A percentile compares a stretch with the other conserved stretches of the same genome.
Conservation (phyloP, 1,284 basidiomycete species). For the Pyrrhoderma lamaoense region DNA sequence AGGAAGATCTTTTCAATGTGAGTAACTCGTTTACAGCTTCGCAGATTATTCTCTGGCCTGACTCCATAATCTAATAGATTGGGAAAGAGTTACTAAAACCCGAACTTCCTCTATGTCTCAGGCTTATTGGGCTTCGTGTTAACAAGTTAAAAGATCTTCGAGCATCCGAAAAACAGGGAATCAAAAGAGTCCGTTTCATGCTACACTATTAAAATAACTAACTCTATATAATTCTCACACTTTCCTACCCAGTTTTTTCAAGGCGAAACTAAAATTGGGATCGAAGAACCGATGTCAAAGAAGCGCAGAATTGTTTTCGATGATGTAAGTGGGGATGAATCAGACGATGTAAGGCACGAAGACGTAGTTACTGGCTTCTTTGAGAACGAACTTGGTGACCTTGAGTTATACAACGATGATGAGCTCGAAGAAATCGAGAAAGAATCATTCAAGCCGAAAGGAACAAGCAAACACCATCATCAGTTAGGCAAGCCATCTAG, state of each 20-base stretch:
- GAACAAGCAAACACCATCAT: no score
- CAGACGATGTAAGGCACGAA: no score
- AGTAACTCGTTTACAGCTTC: conserved; percentile 11
- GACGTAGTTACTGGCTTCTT: no score
- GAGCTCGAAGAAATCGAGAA: no score
- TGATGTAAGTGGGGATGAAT: no score
- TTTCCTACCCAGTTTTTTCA: conserved; percentile 12
- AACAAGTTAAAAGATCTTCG: conserved; percentile 37
- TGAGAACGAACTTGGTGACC: no score
- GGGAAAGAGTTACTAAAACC: conserved; percentile 36
- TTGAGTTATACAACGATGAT: no score
- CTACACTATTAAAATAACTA: neutral
- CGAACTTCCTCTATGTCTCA: conserved; percentile 36
- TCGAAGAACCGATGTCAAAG: conserved; percentile 7
- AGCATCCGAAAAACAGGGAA: conserved; percentile 20
- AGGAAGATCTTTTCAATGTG: conserved; percentile 37
- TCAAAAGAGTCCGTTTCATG: conserved; percentile 21
- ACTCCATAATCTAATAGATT: conserved; percentile 23
- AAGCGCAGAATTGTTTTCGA: conserved; percentile 6
- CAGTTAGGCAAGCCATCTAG: no score
- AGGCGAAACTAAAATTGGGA: neutral
- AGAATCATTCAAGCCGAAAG: no score
- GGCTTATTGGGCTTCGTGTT: conserved; percentile 38
- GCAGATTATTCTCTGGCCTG: neutral
- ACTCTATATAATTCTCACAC: neutral